Conservation (phyloP, 441 rosid genomes). For the Erysimum pusillum region DNA sequence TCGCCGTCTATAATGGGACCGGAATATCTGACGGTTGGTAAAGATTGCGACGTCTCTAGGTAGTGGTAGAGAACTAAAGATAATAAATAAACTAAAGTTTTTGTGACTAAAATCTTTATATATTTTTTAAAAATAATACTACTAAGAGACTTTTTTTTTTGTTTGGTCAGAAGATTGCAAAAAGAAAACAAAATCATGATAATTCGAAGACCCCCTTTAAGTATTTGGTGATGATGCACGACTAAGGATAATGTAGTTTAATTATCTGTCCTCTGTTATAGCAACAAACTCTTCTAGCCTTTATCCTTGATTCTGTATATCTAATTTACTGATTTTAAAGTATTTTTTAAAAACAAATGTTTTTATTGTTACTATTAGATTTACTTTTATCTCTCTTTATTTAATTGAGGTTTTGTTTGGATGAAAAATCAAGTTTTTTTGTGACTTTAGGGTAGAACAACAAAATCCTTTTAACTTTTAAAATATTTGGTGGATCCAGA, state of each 20-base stretch:
- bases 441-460: constrained; percentile 2
- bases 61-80: constrained; percentile 47
- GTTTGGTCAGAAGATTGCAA: constrained; percentile 32
- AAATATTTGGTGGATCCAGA: background rate
- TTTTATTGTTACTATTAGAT: background rate
- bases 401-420: background rate
- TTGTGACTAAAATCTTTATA: background rate
- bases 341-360: background rate
- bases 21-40: constrained; percentile 51
- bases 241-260: constrained; percentile 39
- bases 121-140: background rate
- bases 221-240: constrained; percentile 39
- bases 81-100: background rate
- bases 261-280: constrained; percentile 31
- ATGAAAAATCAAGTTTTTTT: background rate
- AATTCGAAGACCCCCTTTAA: background rate
- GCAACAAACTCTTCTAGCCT: constrained; percentile 35
- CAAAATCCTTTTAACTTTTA: background rate
- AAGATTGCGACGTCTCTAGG: constrained; percentile 48
- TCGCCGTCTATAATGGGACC: constrained; percentile 43
- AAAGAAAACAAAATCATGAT: constrained; percentile 31
- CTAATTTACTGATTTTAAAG: too few relatives aligned
- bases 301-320: constrained; percentile 31
- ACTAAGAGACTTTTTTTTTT: background rate
- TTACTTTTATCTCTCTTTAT: background rate